Evolutionary conservation across 208 protist genomes (phyloP), one percentile per base, ranked within the genome.

Genomic region (Balamuthia mandrillaris): DNA sequence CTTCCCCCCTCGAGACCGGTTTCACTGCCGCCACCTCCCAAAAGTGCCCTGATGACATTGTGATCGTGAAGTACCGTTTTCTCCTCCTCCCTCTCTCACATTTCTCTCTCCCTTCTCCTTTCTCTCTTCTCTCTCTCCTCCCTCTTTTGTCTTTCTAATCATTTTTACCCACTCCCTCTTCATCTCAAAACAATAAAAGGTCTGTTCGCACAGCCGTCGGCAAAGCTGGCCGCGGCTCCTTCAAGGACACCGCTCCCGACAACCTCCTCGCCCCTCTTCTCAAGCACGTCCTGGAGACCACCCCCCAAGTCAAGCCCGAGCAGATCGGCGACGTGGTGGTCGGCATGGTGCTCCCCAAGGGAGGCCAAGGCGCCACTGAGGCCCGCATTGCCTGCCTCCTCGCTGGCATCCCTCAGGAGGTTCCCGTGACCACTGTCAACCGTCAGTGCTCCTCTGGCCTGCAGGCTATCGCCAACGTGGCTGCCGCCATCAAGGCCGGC

Each of bases 401-500:
- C 14, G 88, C 75, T 29, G 88, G 88, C 54, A n/a, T 88, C 10
- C 88, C 88, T 54, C 54, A 85, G 21, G 72, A 86, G 47, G 84
- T 88, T 14, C 84, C 88, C 66, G 56, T 78, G 33, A 83, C 54
- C 27, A 90, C 84, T 16, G 77, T 90, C n/a, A 88, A 90, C 24
- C 85, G 88, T 84, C 85, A 88, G 77, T 90, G 88, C 66, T 90
- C 88, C 35, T 90, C 88, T 54, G 88, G 63, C 31, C 65, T 85
- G 29, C 65, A 85, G 61, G 88, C 88, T 42, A 86, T 90, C 75
- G 85, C 88, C 29, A 85, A 88, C 81, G 54, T 85, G 33, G 88
- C 88, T 37, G 24, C 51, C 9, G 77, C 88, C 45, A 84, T 90
- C 29, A 86, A 83, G 31, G 41, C 66, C 27, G 88, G 88, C 49